These are phyloP conservation scores for Linum usitatissimum DNA, from an alignment of 345 rosid species.

Conservation along the genomic window DNA sequence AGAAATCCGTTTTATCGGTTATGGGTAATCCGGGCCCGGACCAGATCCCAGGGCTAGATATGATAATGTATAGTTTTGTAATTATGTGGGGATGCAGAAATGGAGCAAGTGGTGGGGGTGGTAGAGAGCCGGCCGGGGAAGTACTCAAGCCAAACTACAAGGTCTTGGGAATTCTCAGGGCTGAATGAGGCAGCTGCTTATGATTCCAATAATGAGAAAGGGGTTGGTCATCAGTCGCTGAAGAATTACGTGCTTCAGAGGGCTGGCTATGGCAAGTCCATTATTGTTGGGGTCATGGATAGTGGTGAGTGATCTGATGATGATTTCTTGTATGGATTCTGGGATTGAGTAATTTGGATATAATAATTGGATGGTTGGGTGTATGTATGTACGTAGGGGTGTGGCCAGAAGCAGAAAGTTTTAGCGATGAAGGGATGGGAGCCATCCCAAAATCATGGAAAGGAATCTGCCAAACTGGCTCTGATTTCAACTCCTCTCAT, in stretches of 20 bases:
- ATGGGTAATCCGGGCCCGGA: no score
- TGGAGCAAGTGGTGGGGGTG: constrained; percentile 53
- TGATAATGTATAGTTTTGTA: no score
- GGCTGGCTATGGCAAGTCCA: constrained; percentile 55
- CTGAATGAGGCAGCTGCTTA: constrained; percentile 23
- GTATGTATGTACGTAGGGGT: constrained; percentile 35
- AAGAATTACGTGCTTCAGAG: constrained; percentile 16
- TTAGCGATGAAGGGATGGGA: constrained; percentile 65
- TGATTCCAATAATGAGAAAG: no score
- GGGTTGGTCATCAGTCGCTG: no score
- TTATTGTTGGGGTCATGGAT: constrained; percentile 68
- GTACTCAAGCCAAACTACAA: constrained; percentile 58
- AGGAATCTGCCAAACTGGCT: constrained; percentile 73
- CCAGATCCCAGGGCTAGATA: no score
- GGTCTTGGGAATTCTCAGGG: constrained; percentile 88
- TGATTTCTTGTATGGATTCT: background rate
- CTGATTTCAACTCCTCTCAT: constrained; percentile 50
- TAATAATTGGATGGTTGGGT: background rate
- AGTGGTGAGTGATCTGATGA: constrained; percentile 36
- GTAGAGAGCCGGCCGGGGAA: constrained; percentile 32
- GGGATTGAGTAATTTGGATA: background rate
- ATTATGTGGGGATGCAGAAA: constrained; percentile 24
- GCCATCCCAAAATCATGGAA: constrained; percentile 80
- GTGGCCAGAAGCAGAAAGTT: constrained; percentile 91
- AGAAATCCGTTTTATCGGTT: no score